phyloP scores from a whole-genome alignment of 2,329 filamentous ascomycete species.

The Lizonia empirigonia region DNA sequence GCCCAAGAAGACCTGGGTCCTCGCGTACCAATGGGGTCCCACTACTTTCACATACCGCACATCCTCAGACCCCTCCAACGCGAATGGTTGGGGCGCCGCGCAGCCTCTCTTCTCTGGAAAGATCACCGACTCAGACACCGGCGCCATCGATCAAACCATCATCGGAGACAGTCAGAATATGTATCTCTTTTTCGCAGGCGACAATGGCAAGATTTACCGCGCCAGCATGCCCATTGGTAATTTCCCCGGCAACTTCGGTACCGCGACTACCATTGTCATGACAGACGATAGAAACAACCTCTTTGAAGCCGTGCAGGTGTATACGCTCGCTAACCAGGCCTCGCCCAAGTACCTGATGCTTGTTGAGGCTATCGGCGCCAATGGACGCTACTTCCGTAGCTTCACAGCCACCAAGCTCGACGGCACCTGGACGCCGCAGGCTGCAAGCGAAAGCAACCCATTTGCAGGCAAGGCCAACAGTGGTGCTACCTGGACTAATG shows the following conservation, averaged over 20 bases:
- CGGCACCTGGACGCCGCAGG: constrained; percentile 65
- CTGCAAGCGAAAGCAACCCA: constrained; percentile 60
- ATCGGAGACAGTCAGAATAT: constrained; percentile 66
- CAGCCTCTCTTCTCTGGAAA: constrained; percentile 63
- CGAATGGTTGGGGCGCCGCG: constrained; percentile 61
- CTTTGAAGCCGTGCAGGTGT: constrained; percentile 71
- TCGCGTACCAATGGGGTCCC: constrained; percentile 69
- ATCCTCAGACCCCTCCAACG: constrained; percentile 61
- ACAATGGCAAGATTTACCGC: constrained; percentile 71
- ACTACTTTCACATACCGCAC: constrained; percentile 66
- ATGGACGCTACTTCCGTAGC: constrained; percentile 69
- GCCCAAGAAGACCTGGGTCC: constrained; percentile 67
- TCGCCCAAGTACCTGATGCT: constrained; percentile 66
- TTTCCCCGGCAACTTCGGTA: constrained; percentile 67
- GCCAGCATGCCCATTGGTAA: constrained; percentile 65
- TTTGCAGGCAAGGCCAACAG: constrained; percentile 72
- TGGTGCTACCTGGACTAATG: constrained; percentile 68
- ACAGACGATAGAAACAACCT: constrained; percentile 62
- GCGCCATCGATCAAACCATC: constrained; percentile 66
- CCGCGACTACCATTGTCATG: constrained; percentile 56
- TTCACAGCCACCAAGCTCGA: constrained; percentile 64
- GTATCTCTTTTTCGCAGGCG: constrained; percentile 71
- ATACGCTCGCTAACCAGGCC: constrained; percentile 60
- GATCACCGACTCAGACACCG: constrained; percentile 59
- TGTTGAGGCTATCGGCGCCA: constrained; percentile 64